A percentile compares a stretch with the other conserved stretches of the same genome.
Evolutionary conservation across 257 asterid species (phyloP).

Genomic region (Echium plantagineum): DNA sequence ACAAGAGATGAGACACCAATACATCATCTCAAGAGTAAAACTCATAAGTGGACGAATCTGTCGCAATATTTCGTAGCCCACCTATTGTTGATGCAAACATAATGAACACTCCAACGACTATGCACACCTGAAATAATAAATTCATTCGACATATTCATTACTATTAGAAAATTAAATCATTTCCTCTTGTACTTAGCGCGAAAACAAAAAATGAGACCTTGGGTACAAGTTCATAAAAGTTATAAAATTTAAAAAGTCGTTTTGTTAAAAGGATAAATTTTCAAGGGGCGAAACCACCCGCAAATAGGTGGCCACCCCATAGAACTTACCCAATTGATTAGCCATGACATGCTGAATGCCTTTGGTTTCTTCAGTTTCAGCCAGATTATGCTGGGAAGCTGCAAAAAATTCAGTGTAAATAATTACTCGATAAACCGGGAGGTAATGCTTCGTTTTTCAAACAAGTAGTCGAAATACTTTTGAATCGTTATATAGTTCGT

Average conservation of each 20-base stretch:
- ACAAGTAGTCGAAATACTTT: no score
- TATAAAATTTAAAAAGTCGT: no score
- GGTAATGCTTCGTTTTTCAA: no score
- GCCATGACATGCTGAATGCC: conserved; percentile 69
- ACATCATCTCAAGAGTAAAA: conserved; percentile 42
- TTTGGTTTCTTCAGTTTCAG: conserved; percentile 57
- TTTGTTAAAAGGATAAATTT: no score
- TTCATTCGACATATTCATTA: background rate
- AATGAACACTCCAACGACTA: conserved; percentile 45
- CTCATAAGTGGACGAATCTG: conserved; percentile 64
- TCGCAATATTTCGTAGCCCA: conserved; percentile 60
- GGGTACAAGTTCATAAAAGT: no score
- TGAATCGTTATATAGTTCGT: no score
- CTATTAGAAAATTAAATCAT: background rate
- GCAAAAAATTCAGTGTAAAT: conserved; percentile 9
- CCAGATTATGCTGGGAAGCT: conserved; percentile 91
- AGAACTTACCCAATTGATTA: conserved; percentile 65
- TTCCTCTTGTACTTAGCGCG: background rate
- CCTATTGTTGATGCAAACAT: conserved; percentile 83
- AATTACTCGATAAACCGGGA: no score
- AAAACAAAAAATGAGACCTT: no score
- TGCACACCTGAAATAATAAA: conserved; percentile 36
- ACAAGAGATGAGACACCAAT: no score
- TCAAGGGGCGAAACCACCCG: no score
- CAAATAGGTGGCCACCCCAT: no score